Percentiles rank a stretch among this genome's conserved stretches.
Evolutionary conservation across 805 yeast genomes (phyloP).

Genomic region (Candida easanensis): DNA sequence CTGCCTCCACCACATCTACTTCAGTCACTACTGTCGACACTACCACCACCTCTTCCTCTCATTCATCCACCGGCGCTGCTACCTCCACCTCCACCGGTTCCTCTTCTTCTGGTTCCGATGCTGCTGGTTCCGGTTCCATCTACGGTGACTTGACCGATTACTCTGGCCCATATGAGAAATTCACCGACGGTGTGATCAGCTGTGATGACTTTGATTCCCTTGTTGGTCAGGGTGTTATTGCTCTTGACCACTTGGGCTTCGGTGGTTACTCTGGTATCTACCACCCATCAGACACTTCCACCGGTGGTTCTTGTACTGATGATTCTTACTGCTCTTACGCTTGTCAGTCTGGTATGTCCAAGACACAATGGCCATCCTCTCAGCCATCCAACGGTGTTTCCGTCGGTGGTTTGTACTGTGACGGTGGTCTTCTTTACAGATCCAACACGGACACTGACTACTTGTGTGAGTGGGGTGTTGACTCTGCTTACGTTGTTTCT

Average conservation of each 20-base stretch:
- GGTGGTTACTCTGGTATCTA: slow-evolving; percentile 83
- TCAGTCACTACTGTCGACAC: slow-evolving; percentile 22
- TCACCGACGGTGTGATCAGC: slow-evolving; percentile 65
- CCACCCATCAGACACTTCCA: slow-evolving; percentile 55
- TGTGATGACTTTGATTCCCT: slow-evolving; percentile 67
- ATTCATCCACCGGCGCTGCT: slow-evolving; percentile 22
- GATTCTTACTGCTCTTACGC: slow-evolving; percentile 97
- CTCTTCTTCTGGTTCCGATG: slow-evolving; percentile 22
- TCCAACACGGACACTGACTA: slow-evolving; percentile 61
- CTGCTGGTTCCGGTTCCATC: slow-evolving; percentile 34
- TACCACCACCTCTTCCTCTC: slow-evolving; percentile 24
- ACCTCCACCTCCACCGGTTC: slow-evolving; percentile 27
- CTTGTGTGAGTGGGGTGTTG: slow-evolving; percentile 86
- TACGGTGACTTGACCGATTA: slow-evolving; percentile 60
- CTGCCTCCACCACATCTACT: slow-evolving; percentile 22
- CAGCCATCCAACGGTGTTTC: slow-evolving; percentile 90
- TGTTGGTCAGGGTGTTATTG: slow-evolving; percentile 75
- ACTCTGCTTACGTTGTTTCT: slow-evolving; percentile 65
- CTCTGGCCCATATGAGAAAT: slow-evolving; percentile 54
- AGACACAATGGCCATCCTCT: slow-evolving; percentile 91
- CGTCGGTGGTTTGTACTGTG: slow-evolving; percentile 88
- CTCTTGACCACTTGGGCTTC: slow-evolving; percentile 66
- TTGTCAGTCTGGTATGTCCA: slow-evolving; percentile 97
- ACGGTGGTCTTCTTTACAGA: slow-evolving; percentile 78
- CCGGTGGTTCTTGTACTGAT: slow-evolving; percentile 67